Conservation (phyloP, 495 filamentous ascomycete species). For the Penicillium lagena region DNA sequence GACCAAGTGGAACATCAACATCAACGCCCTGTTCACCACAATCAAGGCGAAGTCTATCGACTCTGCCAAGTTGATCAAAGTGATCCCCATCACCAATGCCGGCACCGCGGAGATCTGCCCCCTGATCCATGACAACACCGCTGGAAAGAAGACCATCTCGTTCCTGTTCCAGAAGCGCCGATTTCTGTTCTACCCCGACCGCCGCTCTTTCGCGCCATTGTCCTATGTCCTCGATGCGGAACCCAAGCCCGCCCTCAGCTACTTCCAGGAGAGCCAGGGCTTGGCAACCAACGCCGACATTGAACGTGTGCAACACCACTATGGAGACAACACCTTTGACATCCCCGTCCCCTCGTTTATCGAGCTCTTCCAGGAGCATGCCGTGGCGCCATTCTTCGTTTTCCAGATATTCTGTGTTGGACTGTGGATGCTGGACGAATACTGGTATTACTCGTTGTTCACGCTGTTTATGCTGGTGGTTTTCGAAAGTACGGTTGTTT, state of each 20-base stretch:
- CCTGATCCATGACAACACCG: conserved; percentile 64
- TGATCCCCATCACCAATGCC: conserved; percentile 85
- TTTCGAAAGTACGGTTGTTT: conserved; percentile 98
- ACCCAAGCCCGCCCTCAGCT: conserved; percentile 67
- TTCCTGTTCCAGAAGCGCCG: conserved; percentile 98
- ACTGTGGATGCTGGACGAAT: conserved; percentile 97
- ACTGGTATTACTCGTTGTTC: conserved; percentile 99
- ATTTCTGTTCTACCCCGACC: conserved; percentile 73
- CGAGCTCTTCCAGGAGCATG: conserved; percentile 97
- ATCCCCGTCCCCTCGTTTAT: conserved; percentile 94
- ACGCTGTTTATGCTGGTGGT: conserved; percentile 96
- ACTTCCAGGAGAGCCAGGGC: conserved; percentile 74
- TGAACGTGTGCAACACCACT: conserved; percentile 76
- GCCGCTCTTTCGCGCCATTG: conserved; percentile 68
- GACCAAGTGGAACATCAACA: conserved; percentile 93
- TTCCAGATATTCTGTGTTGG: conserved; percentile 99
- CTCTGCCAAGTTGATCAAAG: conserved; percentile 84
- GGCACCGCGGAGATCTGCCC: conserved; percentile 84
- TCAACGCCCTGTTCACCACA: conserved; percentile 76
- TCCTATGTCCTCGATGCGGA: conserved; percentile 79
- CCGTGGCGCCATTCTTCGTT: conserved; percentile 97
- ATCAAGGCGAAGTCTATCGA: conserved; percentile 62
- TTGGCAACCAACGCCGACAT: conserved; percentile 66
- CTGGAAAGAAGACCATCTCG: conserved; percentile 67
- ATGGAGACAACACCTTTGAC: conserved; percentile 95